Base-by-base conservation (phyloP, 768 basidiomycete species). In the Trametes meyenii region DNA sequence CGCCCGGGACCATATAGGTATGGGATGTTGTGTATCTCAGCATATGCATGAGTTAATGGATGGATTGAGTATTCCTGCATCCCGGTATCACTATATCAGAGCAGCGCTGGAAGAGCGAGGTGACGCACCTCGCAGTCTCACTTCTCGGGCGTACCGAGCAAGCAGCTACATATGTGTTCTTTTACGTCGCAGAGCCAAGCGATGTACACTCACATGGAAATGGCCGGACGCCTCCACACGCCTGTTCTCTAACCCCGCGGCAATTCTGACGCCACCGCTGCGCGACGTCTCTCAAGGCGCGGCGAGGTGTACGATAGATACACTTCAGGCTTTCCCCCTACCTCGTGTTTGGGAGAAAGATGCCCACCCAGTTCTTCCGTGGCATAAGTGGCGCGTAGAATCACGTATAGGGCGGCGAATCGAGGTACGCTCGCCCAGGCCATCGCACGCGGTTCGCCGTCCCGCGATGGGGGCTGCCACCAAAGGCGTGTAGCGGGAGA, bases 271-370 rank as follows among this genome's bases (percentile, higher is more conserved):
- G 40, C 40, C 40, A 14, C 11, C 40, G 40, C 13, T 42, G 40
- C 40, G 40, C 40, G 11, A 42, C 4, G 40, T 13, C 40, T 13
- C 40, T 42, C 14, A n/a, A 42, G 40, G 44, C 17, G 21, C 44
- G 44, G 17, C 21, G 44, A 17, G 21, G 44, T n/a, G 40, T 48
- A 36, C n/a, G n/a, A n/a, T 35, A 39, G 38, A 52, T 52, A 52
- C 24, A 21, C 51, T 39, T 40, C 51, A 24, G 51, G 12, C 36
- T 36, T 35, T 26, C 29, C 29, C 29, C 29, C 10, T 38, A 38
- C 36, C 51, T 52, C 51, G 51, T 52, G 51, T 17, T 1, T 52
- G 51, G 51, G 51, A 52, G 38, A 52, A 52, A 23, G 38, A 24
- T 12, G 36, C n/a, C n/a, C n/a, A 13, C 2, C 11, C 4, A 26